Conservation (phyloP, 2,329 filamentous ascomycete species). For the Pyrenophora teres region DNA sequence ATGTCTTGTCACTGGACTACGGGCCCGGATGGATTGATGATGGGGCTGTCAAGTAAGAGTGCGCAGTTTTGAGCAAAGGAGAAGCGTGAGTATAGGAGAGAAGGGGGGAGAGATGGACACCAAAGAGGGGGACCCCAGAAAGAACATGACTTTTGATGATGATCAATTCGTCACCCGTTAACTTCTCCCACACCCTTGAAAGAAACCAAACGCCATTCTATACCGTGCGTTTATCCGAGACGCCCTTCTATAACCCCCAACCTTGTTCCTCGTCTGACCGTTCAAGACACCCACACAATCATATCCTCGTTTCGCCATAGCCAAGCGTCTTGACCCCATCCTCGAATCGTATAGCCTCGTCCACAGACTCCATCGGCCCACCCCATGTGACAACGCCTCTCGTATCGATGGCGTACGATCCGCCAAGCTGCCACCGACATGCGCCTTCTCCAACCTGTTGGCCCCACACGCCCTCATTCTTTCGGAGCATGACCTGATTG, state of each 20-base stretch:
- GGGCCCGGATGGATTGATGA: too few species aligned
- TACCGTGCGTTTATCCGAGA: too few species aligned
- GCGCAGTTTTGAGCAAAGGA: too few species aligned
- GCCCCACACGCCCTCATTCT: conserved; percentile 44
- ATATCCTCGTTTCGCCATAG: conserved; percentile 14
- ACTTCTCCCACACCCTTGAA: too few species aligned
- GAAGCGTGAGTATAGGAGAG: too few species aligned
- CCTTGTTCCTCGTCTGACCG: neutral
- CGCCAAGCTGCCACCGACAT: conserved; percentile 44
- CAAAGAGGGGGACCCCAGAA: too few species aligned
- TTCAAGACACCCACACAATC: neutral
- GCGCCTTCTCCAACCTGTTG: conserved; percentile 43
- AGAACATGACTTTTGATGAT: neutral
- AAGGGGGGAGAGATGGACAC: too few species aligned
- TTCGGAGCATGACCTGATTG: conserved; percentile 42
- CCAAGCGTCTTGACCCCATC: conserved; percentile 41
- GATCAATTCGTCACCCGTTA: too few species aligned
- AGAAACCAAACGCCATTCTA: too few species aligned
- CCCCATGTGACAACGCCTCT: conserved; percentile 43
- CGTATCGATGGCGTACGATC: conserved; percentile 41
- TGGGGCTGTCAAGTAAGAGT: too few species aligned
- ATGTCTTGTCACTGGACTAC: too few species aligned
- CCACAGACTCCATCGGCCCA: conserved; percentile 43
- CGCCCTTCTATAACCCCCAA: too few species aligned
- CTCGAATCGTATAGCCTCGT: conserved; percentile 38